Evolutionary conservation across 129 eudicot genomes (phyloP), one percentile per base, ranked within the genome.

Genomic region (Centrapalus pauciflorus): DNA sequence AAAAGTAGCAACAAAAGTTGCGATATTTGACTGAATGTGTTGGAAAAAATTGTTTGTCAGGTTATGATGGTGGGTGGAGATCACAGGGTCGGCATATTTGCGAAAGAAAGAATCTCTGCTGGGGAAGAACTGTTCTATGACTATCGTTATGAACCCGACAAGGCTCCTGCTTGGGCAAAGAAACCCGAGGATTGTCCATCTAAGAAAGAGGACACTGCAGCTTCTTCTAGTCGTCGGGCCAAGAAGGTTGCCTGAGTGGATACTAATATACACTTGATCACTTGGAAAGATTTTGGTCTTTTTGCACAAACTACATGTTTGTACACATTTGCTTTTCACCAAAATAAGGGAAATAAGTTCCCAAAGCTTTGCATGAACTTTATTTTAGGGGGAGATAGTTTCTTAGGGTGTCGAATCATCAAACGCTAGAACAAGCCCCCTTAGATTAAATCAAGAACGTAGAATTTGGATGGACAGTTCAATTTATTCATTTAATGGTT

Each of bases 41-140:
- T 48, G 17, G 1, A 14, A 48, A 48, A n/a, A 23, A 59, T 11
- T 43, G 33, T 34, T 27, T 80, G 63, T 63, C 79, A 90, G 97
- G 97, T 90, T 12, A 79, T 90, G 52, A 82, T 90, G 97, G 97
- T 87, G 68, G 90, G 73, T 41, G 97, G 97, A 67, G 97, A 90
- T 83, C 97, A 90, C 77, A 74, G 96, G 55, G 96, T 90, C 0
- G 97, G 97, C 4, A 90, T 90, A 67, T 87, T 80, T 73, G 97
- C 96, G 1, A 90, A 90, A 64, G 93, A 90, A 64, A 80, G 78
- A 28, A 90, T 90, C 35, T 30, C 57, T 28, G 86, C 86, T 0
- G 97, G 97, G 12, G 94, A 87, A 67, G 97, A 90, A 64, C 74
- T 90, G 10, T 90, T 90, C 62, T 87, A 87, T 72, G 94, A 90